A percentile compares a stretch with the other conserved stretches of the same genome.
Conservation (phyloP, 78 protist genomes). For the Guillardia theta region DNA sequence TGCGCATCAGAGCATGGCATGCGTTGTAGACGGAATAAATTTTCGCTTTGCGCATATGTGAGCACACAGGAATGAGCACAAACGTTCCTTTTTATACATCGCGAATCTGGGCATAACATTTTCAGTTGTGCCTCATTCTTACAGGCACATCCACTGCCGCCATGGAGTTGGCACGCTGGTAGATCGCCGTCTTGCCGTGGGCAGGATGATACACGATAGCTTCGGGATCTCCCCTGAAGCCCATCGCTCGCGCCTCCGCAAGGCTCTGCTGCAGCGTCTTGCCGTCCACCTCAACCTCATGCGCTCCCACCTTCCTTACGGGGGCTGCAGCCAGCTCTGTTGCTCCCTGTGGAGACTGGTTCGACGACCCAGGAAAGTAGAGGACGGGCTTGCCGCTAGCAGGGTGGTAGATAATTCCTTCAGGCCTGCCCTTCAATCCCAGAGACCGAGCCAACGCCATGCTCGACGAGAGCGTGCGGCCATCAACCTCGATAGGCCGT, state of each 20-base stretch:
- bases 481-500: not conserved
- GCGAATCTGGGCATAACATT: too few species aligned
- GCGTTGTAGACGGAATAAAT: too few species aligned
- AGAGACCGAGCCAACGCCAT: not conserved
- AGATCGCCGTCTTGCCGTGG: not conserved
- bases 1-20: too few species aligned
- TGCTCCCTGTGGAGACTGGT: not conserved
- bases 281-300: not conserved
- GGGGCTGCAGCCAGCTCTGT: not conserved
- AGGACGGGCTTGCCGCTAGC: not conserved
- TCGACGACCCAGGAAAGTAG: not conserved
- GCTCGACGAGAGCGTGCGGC: not conserved
- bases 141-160: too few species aligned
- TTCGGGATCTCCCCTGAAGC: not conserved
- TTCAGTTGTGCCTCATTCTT: too few species aligned
- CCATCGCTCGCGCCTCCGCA: not conserved
- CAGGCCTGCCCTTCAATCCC: not conserved
- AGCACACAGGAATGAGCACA: too few species aligned
- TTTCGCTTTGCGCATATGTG: too few species aligned
- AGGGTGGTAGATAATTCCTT: not conserved
- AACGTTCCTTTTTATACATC: too few species aligned
- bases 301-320: not conserved
- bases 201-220: not conserved
- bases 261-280: not conserved
- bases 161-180: not conserved